Evolutionary conservation across 768 basidiomycete species (phyloP).

Genomic region (Leucocoprinus birnbaumii): DNA sequence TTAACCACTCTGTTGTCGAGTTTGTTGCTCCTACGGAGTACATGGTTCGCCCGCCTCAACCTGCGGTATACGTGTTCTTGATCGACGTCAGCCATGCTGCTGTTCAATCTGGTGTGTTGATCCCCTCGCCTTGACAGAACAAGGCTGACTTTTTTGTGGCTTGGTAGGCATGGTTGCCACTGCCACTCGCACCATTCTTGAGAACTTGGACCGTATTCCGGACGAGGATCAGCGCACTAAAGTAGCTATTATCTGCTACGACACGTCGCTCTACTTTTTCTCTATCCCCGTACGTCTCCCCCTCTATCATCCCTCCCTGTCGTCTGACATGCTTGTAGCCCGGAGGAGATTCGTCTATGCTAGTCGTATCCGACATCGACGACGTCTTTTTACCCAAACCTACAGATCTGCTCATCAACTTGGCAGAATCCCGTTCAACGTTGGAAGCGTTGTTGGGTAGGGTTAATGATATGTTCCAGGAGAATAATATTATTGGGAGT

Average conservation of each 20-base stretch:
- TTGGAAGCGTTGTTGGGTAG: conserved; percentile 80
- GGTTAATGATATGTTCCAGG: conserved; percentile 96
- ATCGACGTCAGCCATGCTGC: conserved; percentile 95
- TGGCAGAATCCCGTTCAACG: conserved; percentile 77
- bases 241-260: conserved; percentile 89
- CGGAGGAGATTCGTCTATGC: conserved; percentile 85
- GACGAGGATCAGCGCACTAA: conserved; percentile 94
- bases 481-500: conserved; percentile 90
- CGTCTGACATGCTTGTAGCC: conserved; percentile 34
- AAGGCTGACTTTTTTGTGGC: neutral
- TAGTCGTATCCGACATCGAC: conserved; percentile 95
- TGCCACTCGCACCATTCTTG: conserved; percentile 93
- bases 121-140: neutral
- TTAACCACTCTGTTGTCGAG: conserved; percentile 93
- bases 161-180: conserved; percentile 96
- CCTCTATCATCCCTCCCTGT: neutral
- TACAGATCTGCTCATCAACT: conserved; percentile 92
- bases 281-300: conserved; percentile 69
- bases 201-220: conserved; percentile 92
- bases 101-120: conserved; percentile 77
- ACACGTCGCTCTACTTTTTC: conserved; percentile 94
- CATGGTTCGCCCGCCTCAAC: conserved; percentile 98
- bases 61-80: conserved; percentile 94
- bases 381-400: conserved; percentile 98
- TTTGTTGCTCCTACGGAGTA: conserved; percentile 98